Evolutionary conservation across 441 rosid species (phyloP), one percentile per base, ranked within the genome.

Genomic region (Syzygium syzygioides): DNA sequence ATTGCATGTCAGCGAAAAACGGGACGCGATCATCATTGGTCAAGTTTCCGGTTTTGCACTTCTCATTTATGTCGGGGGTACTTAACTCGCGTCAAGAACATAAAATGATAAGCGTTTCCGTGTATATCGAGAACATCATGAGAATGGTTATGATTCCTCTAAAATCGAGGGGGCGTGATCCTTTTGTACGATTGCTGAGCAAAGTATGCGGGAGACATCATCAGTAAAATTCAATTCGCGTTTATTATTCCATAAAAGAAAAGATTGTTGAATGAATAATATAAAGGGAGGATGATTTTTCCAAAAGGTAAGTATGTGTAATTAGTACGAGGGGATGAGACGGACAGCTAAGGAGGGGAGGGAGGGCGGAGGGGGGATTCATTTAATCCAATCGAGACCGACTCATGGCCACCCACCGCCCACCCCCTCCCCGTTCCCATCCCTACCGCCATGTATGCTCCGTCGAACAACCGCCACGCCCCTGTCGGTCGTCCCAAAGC

Each of bases 121-220:
- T n/a, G 3, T n/a, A 15, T n/a, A 0, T 64, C 4, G 17, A 14
- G n/a, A 60, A n/a, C 5, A n/a, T 32, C 9, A 15, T 2, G 0
- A 30, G 37, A n/a, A 64, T 15, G 30, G 76, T 64, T 19, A 64
- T 15, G 17, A 64, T 7, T 64, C 20, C 41, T 64, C 37, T 9
- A 30, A 15, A 55, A 18, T 55, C 56, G n/a, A 14, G 76, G 15
- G 15, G 76, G 76, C 12, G 20, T 0, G 37, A 64, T 30, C 76
- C 20, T 30, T 15, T 14, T 1, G n/a, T 3, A 64, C 18, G 32
- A 64, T 64, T 64, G 30, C 19, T 64, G 17, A 64, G 37, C 37
- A 30, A 64, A 64, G 37, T 15, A 15, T 4, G 20, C 9, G 76
- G 17, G 30, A 30, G 37, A 15, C 37, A 4, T 4, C 3, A n/a